Conservation (phyloP, 1,284 basidiomycete species). For the Flammula alnicola region DNA sequence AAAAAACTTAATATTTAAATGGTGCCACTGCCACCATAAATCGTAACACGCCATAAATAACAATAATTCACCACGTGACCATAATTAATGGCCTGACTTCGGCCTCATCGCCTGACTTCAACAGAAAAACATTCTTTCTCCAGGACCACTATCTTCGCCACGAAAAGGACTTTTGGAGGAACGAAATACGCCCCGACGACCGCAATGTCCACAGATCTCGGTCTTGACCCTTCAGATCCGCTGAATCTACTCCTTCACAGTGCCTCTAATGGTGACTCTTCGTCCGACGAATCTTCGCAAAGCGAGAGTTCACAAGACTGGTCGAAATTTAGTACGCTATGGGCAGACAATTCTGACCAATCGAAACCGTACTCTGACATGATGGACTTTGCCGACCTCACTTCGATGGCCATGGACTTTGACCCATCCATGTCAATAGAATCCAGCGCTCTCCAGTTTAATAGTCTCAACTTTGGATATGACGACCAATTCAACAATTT, state of each 20-base stretch:
- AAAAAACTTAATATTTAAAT: too few species aligned
- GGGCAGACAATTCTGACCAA: conserved; percentile 37
- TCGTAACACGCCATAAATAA: too few species aligned
- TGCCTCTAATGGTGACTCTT: conserved; percentile 30
- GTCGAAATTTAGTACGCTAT: conserved; percentile 54
- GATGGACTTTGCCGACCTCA: conserved; percentile 50
- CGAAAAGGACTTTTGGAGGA: too few species aligned
- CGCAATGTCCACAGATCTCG: conserved; percentile 40
- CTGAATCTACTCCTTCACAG: conserved; percentile 57
- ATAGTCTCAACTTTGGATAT: conserved; percentile 33
- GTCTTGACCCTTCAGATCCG: conserved; percentile 55
- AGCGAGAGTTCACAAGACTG: conserved; percentile 48
- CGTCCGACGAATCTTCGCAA: conserved; percentile 37
- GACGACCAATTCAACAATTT: conserved; percentile 22
- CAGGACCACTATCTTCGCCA: conserved; percentile 2
- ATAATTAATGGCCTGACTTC: conserved; percentile 23
- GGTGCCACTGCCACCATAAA: too few species aligned
- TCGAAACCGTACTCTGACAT: conserved; percentile 42
- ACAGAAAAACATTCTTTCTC: background rate
- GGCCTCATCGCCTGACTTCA: conserved; percentile 8
- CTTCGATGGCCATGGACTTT: conserved; percentile 58
- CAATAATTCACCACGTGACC: too few species aligned
- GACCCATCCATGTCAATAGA: conserved; percentile 59
- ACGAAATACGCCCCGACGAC: too few species aligned
- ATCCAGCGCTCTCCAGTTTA: conserved; percentile 64